phyloP scores from a whole-genome alignment of 2,329 filamentous ascomycete genomes.

The Cercospora sp. region DNA sequence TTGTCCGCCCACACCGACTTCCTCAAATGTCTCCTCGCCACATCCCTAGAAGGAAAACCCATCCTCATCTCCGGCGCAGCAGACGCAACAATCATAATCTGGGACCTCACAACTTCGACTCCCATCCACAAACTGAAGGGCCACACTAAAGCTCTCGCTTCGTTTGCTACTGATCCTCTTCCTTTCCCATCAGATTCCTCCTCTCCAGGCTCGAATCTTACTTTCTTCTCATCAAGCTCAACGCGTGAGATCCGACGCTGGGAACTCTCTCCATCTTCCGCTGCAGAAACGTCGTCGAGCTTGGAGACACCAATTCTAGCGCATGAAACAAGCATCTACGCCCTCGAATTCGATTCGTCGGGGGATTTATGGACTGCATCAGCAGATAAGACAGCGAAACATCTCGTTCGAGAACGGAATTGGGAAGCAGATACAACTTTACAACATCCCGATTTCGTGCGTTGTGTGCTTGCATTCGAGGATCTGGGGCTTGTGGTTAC shows the following conservation, averaged over 20 bases:
- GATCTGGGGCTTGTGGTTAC: constrained; percentile 78
- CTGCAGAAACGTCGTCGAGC: constrained; percentile 54
- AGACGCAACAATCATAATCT: constrained; percentile 63
- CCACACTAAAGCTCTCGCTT: constrained; percentile 73
- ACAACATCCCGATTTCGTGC: constrained; percentile 84
- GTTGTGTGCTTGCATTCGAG: constrained; percentile 68
- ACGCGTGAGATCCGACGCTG: constrained; percentile 69
- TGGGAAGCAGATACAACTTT: constrained; percentile 74
- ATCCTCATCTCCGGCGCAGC: constrained; percentile 50
- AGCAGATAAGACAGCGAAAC: constrained; percentile 84
- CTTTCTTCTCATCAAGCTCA: constrained; percentile 73
- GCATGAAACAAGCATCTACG: constrained; percentile 91
- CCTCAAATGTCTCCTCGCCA: constrained; percentile 74
- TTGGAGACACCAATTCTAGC: constrained; percentile 63
- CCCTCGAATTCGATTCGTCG: constrained; percentile 64
- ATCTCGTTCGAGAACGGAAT: constrained; percentile 65
- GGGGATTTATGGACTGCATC: constrained; percentile 90
- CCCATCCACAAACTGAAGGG: constrained; percentile 77
- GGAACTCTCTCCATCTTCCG: constrained; percentile 58
- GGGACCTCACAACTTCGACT: constrained; percentile 69
- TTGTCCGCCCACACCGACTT: constrained; percentile 77
- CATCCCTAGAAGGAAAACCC: constrained; percentile 61
- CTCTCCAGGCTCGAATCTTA: constrained; percentile 26
- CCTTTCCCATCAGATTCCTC: constrained; percentile 48
- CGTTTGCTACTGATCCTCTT: constrained; percentile 72